Evolutionary conservation across 176 grass and related monocot species (phyloP).

Genomic region (Saccharum spontaneum): DNA sequence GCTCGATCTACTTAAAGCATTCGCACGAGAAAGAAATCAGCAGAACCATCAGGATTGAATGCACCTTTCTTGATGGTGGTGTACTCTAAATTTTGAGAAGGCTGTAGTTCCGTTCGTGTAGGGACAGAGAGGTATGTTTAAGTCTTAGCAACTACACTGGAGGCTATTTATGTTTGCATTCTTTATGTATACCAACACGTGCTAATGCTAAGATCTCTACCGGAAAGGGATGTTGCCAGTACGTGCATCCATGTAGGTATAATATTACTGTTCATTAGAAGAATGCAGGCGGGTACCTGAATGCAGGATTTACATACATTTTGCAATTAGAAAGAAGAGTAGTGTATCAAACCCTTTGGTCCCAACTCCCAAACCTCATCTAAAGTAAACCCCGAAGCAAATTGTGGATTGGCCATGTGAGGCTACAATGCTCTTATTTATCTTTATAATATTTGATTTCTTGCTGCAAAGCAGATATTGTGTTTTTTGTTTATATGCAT

Average conservation of each 20-base stretch:
- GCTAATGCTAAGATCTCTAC: slow-evolving; percentile 19
- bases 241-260: slow-evolving; percentile 14
- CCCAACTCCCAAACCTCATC: not conserved
- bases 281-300: not conserved
- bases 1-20: slow-evolving; percentile 76
- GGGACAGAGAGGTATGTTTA: slow-evolving; percentile 37
- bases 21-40: slow-evolving; percentile 58
- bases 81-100: slow-evolving; percentile 30
- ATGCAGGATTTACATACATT: slow-evolving; percentile 19
- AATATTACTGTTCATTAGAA: not conserved
- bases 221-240: not conserved
- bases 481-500: not conserved
- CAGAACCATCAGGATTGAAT: slow-evolving; percentile 65
- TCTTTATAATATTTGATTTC: not conserved
- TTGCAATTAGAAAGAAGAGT: slow-evolving; percentile 17
- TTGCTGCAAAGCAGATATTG: not conserved
- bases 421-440: not conserved
- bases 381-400: not conserved
- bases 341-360: not conserved
- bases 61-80: slow-evolving; percentile 18
- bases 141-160: not conserved
- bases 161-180: not conserved
- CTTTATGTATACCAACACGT: slow-evolving; percentile 19
- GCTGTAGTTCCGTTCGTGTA: slow-evolving; percentile 19
- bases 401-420: not conserved